A percentile compares a stretch with the other conserved stretches of the same genome.
These are phyloP conservation scores for Crithidia thermophila DNA, from an alignment of 208 protist genomes.

Conservation along the genomic window DNA sequence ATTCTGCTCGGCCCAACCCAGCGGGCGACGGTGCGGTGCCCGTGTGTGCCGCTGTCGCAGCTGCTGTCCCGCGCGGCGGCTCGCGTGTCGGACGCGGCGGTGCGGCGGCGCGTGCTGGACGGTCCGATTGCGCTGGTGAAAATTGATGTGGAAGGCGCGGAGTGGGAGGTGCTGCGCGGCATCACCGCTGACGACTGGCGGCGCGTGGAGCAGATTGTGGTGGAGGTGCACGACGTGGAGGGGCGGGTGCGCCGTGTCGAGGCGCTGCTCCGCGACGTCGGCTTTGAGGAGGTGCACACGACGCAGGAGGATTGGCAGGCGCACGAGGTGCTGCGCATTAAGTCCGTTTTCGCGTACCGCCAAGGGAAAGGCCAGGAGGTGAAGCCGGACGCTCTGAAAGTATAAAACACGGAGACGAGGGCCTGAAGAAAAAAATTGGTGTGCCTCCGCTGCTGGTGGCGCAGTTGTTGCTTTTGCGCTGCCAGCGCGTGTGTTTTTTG, in stretches of 20 bases:
- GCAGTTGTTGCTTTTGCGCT: slow-evolving; percentile 11
- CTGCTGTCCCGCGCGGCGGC: slow-evolving; percentile 13
- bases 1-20: slow-evolving; percentile 15
- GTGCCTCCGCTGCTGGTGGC: no score
- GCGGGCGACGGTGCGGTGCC: slow-evolving; percentile 10
- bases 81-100: neutral
- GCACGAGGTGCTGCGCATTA: slow-evolving; percentile 33
- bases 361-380: no score
- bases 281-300: slow-evolving; percentile 26
- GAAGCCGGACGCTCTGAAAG: neutral
- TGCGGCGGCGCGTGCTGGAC: slow-evolving; percentile 1
- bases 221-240: slow-evolving; percentile 52
- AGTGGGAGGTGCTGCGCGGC: slow-evolving; percentile 43
- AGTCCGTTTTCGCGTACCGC: slow-evolving; percentile 31
- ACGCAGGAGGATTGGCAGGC: slow-evolving; percentile 33
- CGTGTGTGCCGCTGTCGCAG: slow-evolving; percentile 25
- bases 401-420: neutral
- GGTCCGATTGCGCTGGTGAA: slow-evolving; percentile 47
- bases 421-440: slow-evolving; percentile 1
- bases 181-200: slow-evolving; percentile 32
- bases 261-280: slow-evolving; percentile 25
- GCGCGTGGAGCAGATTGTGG: slow-evolving; percentile 42
- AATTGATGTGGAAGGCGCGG: slow-evolving; percentile 49
- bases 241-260: slow-evolving; percentile 22
- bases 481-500: slow-evolving; percentile 1